These are phyloP conservation scores for Phlyctochytrium arcticum DNA, from an alignment of 192 early-diverging fungal species.

Conservation along the genomic window DNA sequence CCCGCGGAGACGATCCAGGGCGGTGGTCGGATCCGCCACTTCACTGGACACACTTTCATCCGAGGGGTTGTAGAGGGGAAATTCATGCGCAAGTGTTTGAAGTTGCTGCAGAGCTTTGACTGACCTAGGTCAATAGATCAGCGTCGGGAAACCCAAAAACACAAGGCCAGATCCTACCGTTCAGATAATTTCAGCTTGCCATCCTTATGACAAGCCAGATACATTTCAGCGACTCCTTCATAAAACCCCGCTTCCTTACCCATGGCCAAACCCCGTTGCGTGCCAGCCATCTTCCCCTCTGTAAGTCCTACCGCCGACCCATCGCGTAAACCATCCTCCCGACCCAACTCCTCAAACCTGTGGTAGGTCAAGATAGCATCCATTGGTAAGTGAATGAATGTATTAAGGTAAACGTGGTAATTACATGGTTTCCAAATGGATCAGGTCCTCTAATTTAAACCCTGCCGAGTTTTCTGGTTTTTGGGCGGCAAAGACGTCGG, in stretches of 20 bases:
- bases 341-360: slow-evolving; percentile 30
- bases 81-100: slow-evolving; percentile 3
- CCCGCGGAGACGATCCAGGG: slow-evolving; percentile 11
- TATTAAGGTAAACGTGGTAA: background rate
- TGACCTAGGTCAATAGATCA: background rate
- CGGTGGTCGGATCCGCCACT: slow-evolving; percentile 12
- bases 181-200: slow-evolving; percentile 6
- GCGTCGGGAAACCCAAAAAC: no score
- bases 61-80: slow-evolving; percentile 1
- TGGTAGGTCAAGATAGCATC: background rate
- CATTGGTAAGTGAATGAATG: background rate
- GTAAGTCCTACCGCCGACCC: slow-evolving; percentile 13
- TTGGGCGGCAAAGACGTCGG: background rate
- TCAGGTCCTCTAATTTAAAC: slow-evolving; percentile 23
- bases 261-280: slow-evolving; percentile 12
- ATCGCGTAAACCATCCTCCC: slow-evolving; percentile 28
- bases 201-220: slow-evolving; percentile 2
- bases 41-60: no score
- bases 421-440: slow-evolving; percentile 30
- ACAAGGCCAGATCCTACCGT: background rate
- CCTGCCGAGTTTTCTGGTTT: background rate
- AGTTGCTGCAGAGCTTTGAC: slow-evolving; percentile 11
- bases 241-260: slow-evolving; percentile 26
- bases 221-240: slow-evolving; percentile 16
- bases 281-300: slow-evolving; percentile 17